Evolutionary conservation across 2,329 filamentous ascomycete genomes (phyloP), one percentile per base, ranked within the genome.

Genomic region (Ophiobolus disseminans): DNA sequence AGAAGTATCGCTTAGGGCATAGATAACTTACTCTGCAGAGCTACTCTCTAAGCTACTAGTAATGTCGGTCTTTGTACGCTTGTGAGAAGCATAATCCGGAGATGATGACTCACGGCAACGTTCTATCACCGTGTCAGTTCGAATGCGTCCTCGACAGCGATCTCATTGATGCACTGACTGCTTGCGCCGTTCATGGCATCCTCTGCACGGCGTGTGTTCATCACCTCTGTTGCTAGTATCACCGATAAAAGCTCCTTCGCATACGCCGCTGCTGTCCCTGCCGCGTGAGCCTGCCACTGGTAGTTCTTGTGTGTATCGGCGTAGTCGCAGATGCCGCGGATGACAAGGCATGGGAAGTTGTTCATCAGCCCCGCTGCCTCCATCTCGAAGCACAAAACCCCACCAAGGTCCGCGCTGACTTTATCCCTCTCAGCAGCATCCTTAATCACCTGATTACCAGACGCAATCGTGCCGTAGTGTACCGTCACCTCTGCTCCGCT

Each of bases 381-480:
- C 50, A 55, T 60, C 40, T 61, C 58, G 32, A 60, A 59, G 41
- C 56, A 60, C 55, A 64, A 3, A 3, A 64, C 55, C 2, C 43
- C 49, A 26, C 61, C 46, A 37, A 50, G 51, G 52, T 63, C 53
- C 2, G 36, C 44, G 37, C 50, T 50, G 53, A 78, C 55, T 1
- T 16, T 21, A 41, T 79, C 76, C 10, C 76, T 68, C 13, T 70
- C 53, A 10, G 57, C 37, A 1, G 68, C 75, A 10, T 70, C 72
- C 44, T 73, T 76, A 49, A 80, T 73, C 1, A 79, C 73, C 1
- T 60, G 69, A 41, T 79, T 72, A 11, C 70, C 75, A 0, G 75
- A 78, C 4, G 68, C 76, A 1, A 78, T 65, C 1, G 53, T 43
- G 0, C 76, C 76, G 22, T 78, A 57, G 41, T 76, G 72, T 1